Evolutionary conservation across 1,284 basidiomycete species (phyloP).

Genomic region (Sutorius eximius): DNA sequence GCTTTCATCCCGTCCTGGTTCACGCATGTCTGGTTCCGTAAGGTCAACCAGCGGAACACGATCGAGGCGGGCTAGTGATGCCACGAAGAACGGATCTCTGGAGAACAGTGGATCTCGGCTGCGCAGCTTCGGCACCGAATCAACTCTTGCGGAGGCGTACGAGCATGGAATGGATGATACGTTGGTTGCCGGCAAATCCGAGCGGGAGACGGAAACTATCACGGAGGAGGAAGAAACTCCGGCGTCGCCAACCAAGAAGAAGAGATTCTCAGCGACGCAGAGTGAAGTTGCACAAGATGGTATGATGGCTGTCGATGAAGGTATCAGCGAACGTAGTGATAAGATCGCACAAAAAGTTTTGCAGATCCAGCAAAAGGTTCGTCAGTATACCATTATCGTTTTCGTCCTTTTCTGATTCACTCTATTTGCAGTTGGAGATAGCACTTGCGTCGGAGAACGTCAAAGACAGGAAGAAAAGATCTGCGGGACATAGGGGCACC

Average conservation of each 20-base stretch:
- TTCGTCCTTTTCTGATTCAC: slow-evolving; percentile 5
- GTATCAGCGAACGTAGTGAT: slow-evolving; percentile 79
- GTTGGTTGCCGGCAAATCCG: slow-evolving; percentile 39
- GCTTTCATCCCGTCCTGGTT: slow-evolving; percentile 49
- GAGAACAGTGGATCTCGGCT: slow-evolving; percentile 37
- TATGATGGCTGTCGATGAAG: slow-evolving; percentile 79
- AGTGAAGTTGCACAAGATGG: slow-evolving; percentile 65
- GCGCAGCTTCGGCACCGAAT: slow-evolving; percentile 72
- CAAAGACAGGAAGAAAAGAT: slow-evolving; percentile 42
- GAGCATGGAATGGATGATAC: slow-evolving; percentile 44
- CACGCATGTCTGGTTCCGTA: slow-evolving; percentile 42
- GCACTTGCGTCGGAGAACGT: slow-evolving; percentile 62
- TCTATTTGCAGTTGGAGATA: slow-evolving; percentile 57
- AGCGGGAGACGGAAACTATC: slow-evolving; percentile 50
- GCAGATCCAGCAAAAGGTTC: slow-evolving; percentile 80
- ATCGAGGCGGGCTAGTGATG: slow-evolving; percentile 59
- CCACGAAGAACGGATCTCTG: slow-evolving; percentile 39
- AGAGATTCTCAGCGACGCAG: slow-evolving; percentile 70
- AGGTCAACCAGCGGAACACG: slow-evolving; percentile 49
- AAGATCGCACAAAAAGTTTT: slow-evolving; percentile 80
- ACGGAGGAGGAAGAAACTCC: slow-evolving; percentile 53
- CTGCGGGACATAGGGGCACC: slow-evolving; percentile 23
- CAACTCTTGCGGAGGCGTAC: slow-evolving; percentile 68
- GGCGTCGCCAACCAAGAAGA: slow-evolving; percentile 51
- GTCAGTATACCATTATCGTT: slow-evolving; percentile 11